Evolutionary conservation across 2,329 filamentous ascomycete species (phyloP).

Genomic region (Berkeleyomyces rouxiae): DNA sequence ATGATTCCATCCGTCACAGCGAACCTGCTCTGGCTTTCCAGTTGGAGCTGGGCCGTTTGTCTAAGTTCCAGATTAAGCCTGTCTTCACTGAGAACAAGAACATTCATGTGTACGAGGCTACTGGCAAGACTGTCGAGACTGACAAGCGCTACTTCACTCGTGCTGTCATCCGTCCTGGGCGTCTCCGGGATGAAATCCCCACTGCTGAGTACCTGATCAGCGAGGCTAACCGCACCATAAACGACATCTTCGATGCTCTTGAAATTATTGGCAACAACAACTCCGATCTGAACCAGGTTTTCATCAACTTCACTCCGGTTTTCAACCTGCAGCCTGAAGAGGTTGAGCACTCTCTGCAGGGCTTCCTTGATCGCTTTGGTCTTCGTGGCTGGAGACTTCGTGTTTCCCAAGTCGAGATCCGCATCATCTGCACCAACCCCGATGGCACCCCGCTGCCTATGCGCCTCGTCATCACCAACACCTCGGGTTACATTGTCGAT

Average conservation of each 20-base stretch:
- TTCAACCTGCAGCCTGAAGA: constrained; percentile 82
- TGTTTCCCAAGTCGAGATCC: constrained; percentile 93
- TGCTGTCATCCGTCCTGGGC: constrained; percentile 83
- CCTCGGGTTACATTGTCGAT: constrained; percentile 92
- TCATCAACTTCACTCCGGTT: constrained; percentile 97
- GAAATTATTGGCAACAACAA: constrained; percentile 99
- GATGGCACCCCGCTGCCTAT: constrained; percentile 71
- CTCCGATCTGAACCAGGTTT: constrained; percentile 98
- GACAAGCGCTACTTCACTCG: constrained; percentile 99
- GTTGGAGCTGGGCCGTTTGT: constrained; percentile 81
- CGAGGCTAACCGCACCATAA: constrained; percentile 90
- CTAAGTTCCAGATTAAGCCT: constrained; percentile 95
- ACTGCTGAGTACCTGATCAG: constrained; percentile 98
- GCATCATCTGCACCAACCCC: constrained; percentile 92
- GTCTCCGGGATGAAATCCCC: constrained; percentile 90
- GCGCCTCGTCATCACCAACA: constrained; percentile 94
- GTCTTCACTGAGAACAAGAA: constrained; percentile 99
- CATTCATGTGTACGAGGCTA: constrained; percentile 94
- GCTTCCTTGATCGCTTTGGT: constrained; percentile 93
- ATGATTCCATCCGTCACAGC: constrained; percentile 89
- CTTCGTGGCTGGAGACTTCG: constrained; percentile 89
- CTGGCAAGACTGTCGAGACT: constrained; percentile 85
- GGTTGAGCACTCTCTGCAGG: constrained; percentile 81
- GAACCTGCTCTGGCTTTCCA: constrained; percentile 97
- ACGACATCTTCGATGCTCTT: constrained; percentile 89